Evolutionary conservation across 2,329 filamentous ascomycete species (phyloP), one percentile per base, ranked within the genome.

Genomic region (Lecanosticta acicola): DNA sequence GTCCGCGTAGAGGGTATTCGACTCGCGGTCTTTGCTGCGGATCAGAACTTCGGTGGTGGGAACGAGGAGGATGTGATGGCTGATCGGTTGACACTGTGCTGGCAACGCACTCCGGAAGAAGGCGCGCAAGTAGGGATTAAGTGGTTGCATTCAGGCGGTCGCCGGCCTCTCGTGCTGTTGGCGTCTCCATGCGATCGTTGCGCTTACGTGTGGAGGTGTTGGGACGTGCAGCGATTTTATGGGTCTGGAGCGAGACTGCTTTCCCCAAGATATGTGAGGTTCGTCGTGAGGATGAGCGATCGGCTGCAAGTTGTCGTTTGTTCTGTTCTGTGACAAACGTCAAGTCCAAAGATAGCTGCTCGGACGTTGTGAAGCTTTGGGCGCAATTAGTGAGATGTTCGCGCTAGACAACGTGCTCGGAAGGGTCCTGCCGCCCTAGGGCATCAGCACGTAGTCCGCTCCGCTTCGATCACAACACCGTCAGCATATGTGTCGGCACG

Each of bases 91-190:
- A 76, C 93, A 97, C 82, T 97, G 91, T 62, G 85, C 76, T 59
- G 86, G 85, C 66, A 96, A 79, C 68, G 87, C 83, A 80, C 89
- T 97, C 76, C 88, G 89, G 79, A 96, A 96, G 82, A 98, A 97
- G 78, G 91, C 89, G 77, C 87, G 84, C 70, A 98, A 79, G 73
- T 96, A 97, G 69, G 93, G 93, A 74, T 98, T 98, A 83, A 97
- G 79, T 75, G 24, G 24, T 29, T 29, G 24, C 24, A 29, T 29
- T 29, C 24, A 29, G 24, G 24, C 24, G 24, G 24, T 29, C 24
- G 24, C 24, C 24, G 24, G 24, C 24, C 24, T 29, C 11, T 29
- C 24, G 11, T 29, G 24, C 24, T 29, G 24, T 29, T 29, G 24
- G 24, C 24, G 11, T 29, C 11, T 29, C 24, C 11, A 11, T 29